Evolutionary conservation across 306 rosid genomes (phyloP), one percentile per base, ranked within the genome.

Genomic region (Mimosa pudica): DNA sequence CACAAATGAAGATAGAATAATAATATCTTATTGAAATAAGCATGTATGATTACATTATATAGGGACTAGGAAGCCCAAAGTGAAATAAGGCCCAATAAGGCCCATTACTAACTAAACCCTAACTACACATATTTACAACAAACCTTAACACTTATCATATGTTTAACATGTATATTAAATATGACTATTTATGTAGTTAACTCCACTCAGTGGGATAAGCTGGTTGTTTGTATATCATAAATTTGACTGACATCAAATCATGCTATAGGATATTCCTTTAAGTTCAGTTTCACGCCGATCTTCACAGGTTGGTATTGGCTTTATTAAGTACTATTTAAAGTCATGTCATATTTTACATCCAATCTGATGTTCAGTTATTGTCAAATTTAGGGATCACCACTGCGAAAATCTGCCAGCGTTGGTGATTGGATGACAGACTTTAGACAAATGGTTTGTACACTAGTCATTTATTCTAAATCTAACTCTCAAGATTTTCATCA

Each of bases 341-440:
- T 65, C 66, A 44, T 58, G 24, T 36, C 80, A 68, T 77, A 79
- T 38, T 65, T 57, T 57, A 38, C 52, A 77, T 73, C 52, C 77
- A 73, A 44, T 78, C 57, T 68, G 73, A 65, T 78, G 73, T 80
- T 85, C 79, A 84, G 58, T 84, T 75, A 63, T 58, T 83, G 61
- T 82, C 77, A 47, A 75, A 82, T 84, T 68, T 71, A 96, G 99
- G 98, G 83, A 74, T 93, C 98, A 1, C 88, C 96, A 30, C 85
- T 96, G 67, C 83, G 90, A 89, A 96, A 91, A 89, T 93, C 98
- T 71, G 99, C 98, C 68, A 96, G 99, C 75, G 96, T 96, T 71
- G 94, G 98, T 80, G 98, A 96, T 79, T 91, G 98, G 98, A 92
- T 83, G 84, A 80, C 87, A 86, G 99, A 96, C 36, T 85, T 87